These are phyloP conservation scores for Suillus alpinus DNA, from an alignment of 768 basidiomycete genomes.

Conservation along the genomic window DNA sequence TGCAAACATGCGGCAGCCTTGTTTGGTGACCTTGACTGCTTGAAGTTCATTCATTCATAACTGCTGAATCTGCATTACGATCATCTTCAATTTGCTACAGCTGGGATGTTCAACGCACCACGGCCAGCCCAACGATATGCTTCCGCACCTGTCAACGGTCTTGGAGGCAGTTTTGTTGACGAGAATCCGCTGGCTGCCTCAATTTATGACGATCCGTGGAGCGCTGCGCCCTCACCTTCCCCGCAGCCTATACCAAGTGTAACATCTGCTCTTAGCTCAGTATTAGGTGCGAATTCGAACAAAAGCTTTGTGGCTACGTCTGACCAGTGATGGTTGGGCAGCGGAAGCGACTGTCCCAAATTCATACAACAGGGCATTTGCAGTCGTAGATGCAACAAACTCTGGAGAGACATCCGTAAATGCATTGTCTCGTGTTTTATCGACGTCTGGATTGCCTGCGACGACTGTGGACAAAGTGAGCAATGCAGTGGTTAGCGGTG, in stretches of 20 bases:
- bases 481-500: neutral
- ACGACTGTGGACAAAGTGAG: conserved; percentile 77
- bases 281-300: conserved; percentile 50
- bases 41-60: neutral
- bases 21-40: conserved; percentile 10
- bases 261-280: conserved; percentile 58
- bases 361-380: conserved; percentile 72
- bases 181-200: conserved; percentile 74
- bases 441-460: conserved; percentile 77
- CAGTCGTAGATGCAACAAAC: conserved; percentile 65
- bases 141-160: conserved; percentile 50
- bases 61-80: neutral
- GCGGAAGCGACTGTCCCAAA: conserved; percentile 80
- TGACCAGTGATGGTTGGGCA: conserved; percentile 29
- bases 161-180: conserved; percentile 72
- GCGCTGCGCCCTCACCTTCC: conserved; percentile 67
- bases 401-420: conserved; percentile 81
- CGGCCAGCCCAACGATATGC: conserved; percentile 70
- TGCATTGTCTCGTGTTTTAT: conserved; percentile 74
- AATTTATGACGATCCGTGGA: conserved; percentile 83
- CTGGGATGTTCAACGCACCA: conserved; percentile 81
- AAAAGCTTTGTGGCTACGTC: neutral
- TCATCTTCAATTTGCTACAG: neutral
- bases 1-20: conserved; percentile 10
- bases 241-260: conserved; percentile 56